Evolutionary conservation across 169 alveolate genomes (phyloP).

Genomic region (Sarcocystis neurona): DNA sequence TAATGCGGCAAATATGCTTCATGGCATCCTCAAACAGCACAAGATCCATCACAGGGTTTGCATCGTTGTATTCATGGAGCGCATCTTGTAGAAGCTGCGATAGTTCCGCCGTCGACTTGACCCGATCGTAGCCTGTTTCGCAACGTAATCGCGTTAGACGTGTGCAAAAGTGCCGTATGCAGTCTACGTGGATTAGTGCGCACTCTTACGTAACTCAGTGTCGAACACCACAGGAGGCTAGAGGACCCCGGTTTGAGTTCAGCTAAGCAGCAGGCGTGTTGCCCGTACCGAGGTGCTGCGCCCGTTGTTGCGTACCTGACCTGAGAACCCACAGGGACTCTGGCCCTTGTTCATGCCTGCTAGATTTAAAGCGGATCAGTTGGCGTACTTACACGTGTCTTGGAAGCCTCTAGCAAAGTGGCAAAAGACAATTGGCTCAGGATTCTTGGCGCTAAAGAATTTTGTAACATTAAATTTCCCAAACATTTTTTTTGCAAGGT

Average conservation of each 20-base stretch:
- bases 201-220: too few relatives aligned
- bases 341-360: too few relatives aligned
- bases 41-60: slow-evolving; percentile 91
- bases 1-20: slow-evolving; percentile 92
- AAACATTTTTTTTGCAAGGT: slow-evolving; percentile 87
- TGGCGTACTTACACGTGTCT: not conserved
- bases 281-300: too few relatives aligned
- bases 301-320: too few relatives aligned
- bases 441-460: slow-evolving; percentile 82
- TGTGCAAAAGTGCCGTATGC: too few relatives aligned
- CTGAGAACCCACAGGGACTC: too few relatives aligned
- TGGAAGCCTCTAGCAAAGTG: slow-evolving; percentile 78
- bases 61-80: slow-evolving; percentile 91
- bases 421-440: slow-evolving; percentile 89
- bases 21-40: slow-evolving; percentile 96
- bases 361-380: too few relatives aligned
- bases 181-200: too few relatives aligned
- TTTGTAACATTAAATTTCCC: slow-evolving; percentile 90
- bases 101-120: slow-evolving; percentile 81
- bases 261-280: too few relatives aligned
- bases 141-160: too few relatives aligned
- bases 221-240: too few relatives aligned
- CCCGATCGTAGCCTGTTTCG: slow-evolving; percentile 90
- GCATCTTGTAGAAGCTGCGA: slow-evolving; percentile 86
- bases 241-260: too few relatives aligned